These are phyloP conservation scores for Rhodotorula taiwanensis DNA, from an alignment of 768 basidiomycete genomes.

Conservation along the genomic window DNA sequence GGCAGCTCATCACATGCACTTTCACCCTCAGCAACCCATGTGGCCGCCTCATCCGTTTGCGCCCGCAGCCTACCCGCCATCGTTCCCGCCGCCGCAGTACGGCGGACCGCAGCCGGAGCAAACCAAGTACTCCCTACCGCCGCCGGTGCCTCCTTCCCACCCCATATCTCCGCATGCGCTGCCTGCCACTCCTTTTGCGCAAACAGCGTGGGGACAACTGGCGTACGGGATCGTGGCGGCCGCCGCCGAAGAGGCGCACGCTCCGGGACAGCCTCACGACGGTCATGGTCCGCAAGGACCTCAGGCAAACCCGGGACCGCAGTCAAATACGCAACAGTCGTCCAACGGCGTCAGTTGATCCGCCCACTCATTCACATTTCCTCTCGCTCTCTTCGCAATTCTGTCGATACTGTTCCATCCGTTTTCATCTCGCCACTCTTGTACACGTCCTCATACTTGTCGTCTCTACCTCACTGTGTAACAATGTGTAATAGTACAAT, in stretches of 20 bases:
- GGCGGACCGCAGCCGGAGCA: background rate
- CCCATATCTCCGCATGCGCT: background rate
- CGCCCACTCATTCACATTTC: no score
- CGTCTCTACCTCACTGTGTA: no score
- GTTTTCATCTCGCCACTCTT: no score
- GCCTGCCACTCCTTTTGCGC: slow-evolving; percentile 16
- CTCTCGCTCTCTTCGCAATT: no score
- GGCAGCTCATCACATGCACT: background rate
- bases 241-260: slow-evolving; percentile 25
- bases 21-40: background rate
- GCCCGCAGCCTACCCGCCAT: background rate
- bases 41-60: slow-evolving; percentile 5
- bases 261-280: background rate
- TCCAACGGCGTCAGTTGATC: no score
- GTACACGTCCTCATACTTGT: no score
- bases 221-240: slow-evolving; percentile 31
- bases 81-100: background rate
- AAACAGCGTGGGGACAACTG: slow-evolving; percentile 25
- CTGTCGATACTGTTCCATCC: no score
- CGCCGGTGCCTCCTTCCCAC: background rate
- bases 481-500: no score
- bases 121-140: slow-evolving; percentile 2
- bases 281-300: background rate
- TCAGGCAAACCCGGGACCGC: no score
- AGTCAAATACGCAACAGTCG: no score